phyloP scores from a whole-genome alignment of 2,329 filamentous ascomycete species.

The Aureobasidium sp. region DNA sequence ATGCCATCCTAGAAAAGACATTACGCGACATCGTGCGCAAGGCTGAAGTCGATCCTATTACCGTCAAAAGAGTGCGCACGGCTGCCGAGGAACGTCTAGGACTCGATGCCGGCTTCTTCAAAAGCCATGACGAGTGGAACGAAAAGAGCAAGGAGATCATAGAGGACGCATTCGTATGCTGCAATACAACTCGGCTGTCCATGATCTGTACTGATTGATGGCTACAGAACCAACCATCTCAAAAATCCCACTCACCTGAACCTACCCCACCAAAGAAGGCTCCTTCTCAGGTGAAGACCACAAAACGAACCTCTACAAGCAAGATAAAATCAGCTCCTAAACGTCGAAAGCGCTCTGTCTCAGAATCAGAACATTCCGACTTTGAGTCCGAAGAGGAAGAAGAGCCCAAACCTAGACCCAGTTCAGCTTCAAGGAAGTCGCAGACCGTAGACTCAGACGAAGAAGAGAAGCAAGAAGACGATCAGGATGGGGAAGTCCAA shows the following conservation, averaged over 20 bases:
- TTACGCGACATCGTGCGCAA: slow-evolving; percentile 36
- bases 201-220: neutral
- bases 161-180: slow-evolving; percentile 40
- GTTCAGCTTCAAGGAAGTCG: neutral
- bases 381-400: slow-evolving; percentile 12
- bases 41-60: slow-evolving; percentile 45
- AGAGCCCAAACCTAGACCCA: slow-evolving; percentile 1
- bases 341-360: slow-evolving; percentile 10
- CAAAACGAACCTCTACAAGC: neutral
- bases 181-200: neutral
- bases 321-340: neutral
- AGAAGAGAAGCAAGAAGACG: neutral
- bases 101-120: slow-evolving; percentile 50
- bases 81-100: slow-evolving; percentile 46
- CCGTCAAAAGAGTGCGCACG: slow-evolving; percentile 49
- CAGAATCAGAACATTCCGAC: slow-evolving; percentile 14
- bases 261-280: slow-evolving; percentile 7
- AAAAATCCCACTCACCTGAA: neutral
- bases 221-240: slow-evolving; percentile 2
- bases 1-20: slow-evolving; percentile 32
- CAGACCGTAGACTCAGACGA: neutral
- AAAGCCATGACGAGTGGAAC: slow-evolving; percentile 48
- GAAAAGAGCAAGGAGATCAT: slow-evolving; percentile 47
- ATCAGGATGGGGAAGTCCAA: slow-evolving; percentile 3
- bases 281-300: neutral